phyloP scores from a whole-genome alignment of 768 basidiomycete genomes.

The Saitozyma sp. region DNA sequence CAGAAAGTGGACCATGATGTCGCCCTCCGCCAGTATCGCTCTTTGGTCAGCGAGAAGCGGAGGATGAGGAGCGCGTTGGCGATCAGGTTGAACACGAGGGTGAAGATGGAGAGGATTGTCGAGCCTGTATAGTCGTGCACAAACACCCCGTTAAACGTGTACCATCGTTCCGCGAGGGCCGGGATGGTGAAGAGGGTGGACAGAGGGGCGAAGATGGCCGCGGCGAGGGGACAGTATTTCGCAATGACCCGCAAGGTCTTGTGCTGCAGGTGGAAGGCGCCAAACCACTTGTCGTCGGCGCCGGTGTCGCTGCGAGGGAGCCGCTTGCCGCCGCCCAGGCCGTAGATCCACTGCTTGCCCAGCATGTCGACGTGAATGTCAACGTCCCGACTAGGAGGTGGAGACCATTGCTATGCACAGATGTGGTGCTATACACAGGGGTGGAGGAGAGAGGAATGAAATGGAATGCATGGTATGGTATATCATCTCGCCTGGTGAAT shows the following conservation, averaged over 20 bases:
- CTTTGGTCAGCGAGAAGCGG: conserved; percentile 44
- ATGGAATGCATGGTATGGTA: no score
- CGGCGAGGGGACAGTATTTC: conserved; percentile 46
- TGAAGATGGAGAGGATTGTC: conserved; percentile 36
- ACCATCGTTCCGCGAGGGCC: conserved; percentile 52
- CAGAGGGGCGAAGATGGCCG: conserved; percentile 52
- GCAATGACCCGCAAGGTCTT: conserved; percentile 9
- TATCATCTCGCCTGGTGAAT: no score
- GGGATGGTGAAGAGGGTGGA: conserved; percentile 54
- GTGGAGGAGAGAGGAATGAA: no score
- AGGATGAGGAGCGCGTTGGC: conserved; percentile 51
- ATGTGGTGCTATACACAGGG: no score
- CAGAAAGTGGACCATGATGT: conserved; percentile 35
- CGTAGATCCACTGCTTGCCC: no score
- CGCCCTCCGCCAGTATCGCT: conserved; percentile 32
- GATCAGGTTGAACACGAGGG: conserved; percentile 47
- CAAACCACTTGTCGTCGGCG: no score
- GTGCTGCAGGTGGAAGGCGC: no score
- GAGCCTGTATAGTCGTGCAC: conserved; percentile 45
- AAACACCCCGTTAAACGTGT: conserved; percentile 31
- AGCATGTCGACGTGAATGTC: no score
- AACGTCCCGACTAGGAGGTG: no score
- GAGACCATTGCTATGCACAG: no score
- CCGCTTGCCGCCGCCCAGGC: no score
- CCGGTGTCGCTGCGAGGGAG: no score